Conservation (phyloP, 805 yeast species). For the Kuraishia hungarica region DNA sequence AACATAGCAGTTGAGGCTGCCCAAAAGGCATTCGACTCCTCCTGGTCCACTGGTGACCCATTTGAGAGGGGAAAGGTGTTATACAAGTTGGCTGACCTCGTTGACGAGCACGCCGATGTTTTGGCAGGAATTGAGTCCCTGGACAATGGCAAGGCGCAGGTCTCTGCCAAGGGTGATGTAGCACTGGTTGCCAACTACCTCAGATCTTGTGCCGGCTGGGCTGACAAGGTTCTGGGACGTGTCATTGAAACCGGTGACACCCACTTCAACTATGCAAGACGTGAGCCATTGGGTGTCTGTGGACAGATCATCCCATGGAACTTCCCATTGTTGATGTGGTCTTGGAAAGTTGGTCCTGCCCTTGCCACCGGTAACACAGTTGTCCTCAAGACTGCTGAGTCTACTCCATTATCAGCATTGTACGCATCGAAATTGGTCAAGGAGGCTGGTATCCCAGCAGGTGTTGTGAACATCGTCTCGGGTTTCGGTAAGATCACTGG, state of each 20-base stretch:
- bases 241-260: conserved; percentile 50
- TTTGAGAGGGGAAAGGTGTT: conserved; percentile 35
- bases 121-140: conserved; percentile 49
- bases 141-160: conserved; percentile 52
- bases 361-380: conserved; percentile 59
- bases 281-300: conserved; percentile 64
- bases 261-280: conserved; percentile 53
- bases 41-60: conserved; percentile 41
- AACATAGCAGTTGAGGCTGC: conserved; percentile 48
- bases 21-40: conserved; percentile 33
- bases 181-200: conserved; percentile 45
- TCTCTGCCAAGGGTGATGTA: conserved; percentile 48
- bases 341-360: conserved; percentile 66
- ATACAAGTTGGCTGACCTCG: conserved; percentile 39
- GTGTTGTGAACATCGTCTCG: conserved; percentile 54
- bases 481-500: conserved; percentile 59
- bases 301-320: conserved; percentile 71
- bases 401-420: conserved; percentile 60
- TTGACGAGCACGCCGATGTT: conserved; percentile 38
- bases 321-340: conserved; percentile 59
- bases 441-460: conserved; percentile 57
- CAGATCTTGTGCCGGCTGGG: conserved; percentile 68
- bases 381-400: conserved; percentile 56
- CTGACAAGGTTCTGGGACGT: conserved; percentile 60
- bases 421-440: conserved; percentile 41